phyloP scores from a whole-genome alignment of 495 filamentous ascomycete genomes.

The Aspergillus kassunensis region DNA sequence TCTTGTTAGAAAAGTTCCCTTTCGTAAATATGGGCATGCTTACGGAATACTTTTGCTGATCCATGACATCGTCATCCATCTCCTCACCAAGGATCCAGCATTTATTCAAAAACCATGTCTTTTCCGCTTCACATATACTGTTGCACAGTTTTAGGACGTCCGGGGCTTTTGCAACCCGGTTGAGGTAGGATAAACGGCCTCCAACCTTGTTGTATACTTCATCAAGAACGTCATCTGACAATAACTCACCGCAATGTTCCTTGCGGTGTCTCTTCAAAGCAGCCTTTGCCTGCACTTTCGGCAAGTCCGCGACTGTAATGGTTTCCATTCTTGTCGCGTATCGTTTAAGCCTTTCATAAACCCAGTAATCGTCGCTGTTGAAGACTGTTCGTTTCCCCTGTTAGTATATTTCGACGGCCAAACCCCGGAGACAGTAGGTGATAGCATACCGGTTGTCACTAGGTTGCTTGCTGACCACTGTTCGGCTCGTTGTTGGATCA shows the following conservation, averaged over 20 bases:
- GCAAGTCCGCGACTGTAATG: slow-evolving; percentile 74
- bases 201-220: slow-evolving; percentile 81
- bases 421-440: background rate
- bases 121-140: slow-evolving; percentile 74
- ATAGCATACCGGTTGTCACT: slow-evolving; percentile 61
- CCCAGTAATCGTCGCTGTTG: slow-evolving; percentile 96
- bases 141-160: slow-evolving; percentile 77
- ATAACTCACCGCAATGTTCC: slow-evolving; percentile 60
- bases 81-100: slow-evolving; percentile 88
- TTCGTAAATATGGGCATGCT: slow-evolving; percentile 22
- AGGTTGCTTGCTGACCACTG: slow-evolving; percentile 89
- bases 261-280: slow-evolving; percentile 73
- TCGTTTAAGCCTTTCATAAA: slow-evolving; percentile 89
- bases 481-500: slow-evolving; percentile 93
- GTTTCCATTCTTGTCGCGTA: slow-evolving; percentile 91
- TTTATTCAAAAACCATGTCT: slow-evolving; percentile 91
- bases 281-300: slow-evolving; percentile 66
- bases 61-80: slow-evolving; percentile 99
- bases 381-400: slow-evolving; percentile 49
- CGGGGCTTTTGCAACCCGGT: slow-evolving; percentile 73
- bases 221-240: slow-evolving; percentile 53
- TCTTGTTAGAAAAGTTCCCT: slow-evolving; percentile 8
- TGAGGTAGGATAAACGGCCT: slow-evolving; percentile 80
- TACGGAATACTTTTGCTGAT: slow-evolving; percentile 92
- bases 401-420: too few relatives aligned